A percentile compares a stretch with the other conserved stretches of the same genome.
Conservation (phyloP, 2,329 filamentous ascomycete genomes). For the Fusarium agapanthi region DNA sequence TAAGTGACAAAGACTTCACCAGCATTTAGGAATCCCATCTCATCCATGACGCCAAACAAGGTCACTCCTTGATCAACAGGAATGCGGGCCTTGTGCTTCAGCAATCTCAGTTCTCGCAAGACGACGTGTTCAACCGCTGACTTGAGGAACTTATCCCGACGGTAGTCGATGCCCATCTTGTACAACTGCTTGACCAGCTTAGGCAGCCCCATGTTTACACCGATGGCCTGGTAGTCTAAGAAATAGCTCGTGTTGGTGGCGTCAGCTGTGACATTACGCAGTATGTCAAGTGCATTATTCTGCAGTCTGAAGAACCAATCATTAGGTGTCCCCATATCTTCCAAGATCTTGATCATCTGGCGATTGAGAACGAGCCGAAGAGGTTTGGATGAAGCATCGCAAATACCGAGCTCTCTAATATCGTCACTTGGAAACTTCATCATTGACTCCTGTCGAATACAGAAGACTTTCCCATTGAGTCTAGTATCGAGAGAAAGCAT, state of each 20-base stretch:
- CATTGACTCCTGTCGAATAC: constrained; percentile 76
- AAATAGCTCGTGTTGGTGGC: constrained; percentile 72
- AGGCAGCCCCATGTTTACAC: constrained; percentile 66
- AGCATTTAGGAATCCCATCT: constrained; percentile 73
- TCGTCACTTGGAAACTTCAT: constrained; percentile 74
- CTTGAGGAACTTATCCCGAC: constrained; percentile 74
- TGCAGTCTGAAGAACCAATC: constrained; percentile 73
- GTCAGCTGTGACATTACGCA: constrained; percentile 67
- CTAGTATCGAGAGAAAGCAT: constrained; percentile 76
- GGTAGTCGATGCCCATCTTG: constrained; percentile 69
- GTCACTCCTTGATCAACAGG: constrained; percentile 76
- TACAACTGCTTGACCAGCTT: constrained; percentile 69
- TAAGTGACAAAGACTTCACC: constrained; percentile 74
- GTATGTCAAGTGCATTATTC: constrained; percentile 63
- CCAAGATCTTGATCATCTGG: constrained; percentile 85
- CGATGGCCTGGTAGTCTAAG: constrained; percentile 68
- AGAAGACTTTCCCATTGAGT: constrained; percentile 65
- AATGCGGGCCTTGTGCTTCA: constrained; percentile 84
- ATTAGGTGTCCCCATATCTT: constrained; percentile 73
- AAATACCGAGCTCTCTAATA: constrained; percentile 71
- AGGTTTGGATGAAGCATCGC: constrained; percentile 72
- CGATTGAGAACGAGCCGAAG: constrained; percentile 78
- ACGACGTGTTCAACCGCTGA: constrained; percentile 74
- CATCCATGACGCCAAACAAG: constrained; percentile 85
- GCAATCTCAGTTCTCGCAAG: constrained; percentile 73